phyloP scores from a whole-genome alignment of 2,329 filamentous ascomycete species.

The Diaporthe caulivora region DNA sequence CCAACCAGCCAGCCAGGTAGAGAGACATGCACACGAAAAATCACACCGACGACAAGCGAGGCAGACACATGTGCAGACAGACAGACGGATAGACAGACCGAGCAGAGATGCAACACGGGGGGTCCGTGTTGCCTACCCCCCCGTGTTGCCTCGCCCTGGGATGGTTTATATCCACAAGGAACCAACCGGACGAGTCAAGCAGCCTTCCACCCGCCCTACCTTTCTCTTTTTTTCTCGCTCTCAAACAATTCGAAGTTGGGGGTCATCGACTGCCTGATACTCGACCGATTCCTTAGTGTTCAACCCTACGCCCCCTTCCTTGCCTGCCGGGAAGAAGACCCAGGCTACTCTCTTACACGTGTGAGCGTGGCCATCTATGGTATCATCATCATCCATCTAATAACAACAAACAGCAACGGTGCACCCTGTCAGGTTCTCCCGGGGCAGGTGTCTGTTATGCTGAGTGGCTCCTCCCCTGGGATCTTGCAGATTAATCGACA shows the following conservation, averaged over 20 bases:
- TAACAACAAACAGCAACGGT: conserved; percentile 4
- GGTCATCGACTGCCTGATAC: neutral
- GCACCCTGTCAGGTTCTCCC: conserved; percentile 28
- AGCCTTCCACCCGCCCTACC: conserved; percentile 22
- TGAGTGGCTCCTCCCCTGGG: conserved; percentile 17
- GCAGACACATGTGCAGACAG: neutral
- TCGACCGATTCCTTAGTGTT: neutral
- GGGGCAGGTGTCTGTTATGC: conserved; percentile 17
- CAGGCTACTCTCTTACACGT: neutral
- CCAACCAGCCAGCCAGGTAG: neutral
- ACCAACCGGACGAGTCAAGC: conserved; percentile 7
- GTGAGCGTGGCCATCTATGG: neutral
- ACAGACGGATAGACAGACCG: no score
- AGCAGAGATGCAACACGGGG: no score
- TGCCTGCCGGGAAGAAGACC: conserved; percentile 14
- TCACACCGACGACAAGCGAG: neutral
- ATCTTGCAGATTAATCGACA: conserved; percentile 24
- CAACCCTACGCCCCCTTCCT: neutral
- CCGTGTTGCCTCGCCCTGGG: neutral
- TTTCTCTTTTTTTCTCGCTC: neutral
- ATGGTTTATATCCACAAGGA: conserved; percentile 23
- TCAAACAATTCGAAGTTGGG: neutral
- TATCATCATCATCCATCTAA: neutral
- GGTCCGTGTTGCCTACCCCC: no score
- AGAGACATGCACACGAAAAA: neutral